Percentiles rank a stretch among this genome's conserved stretches.
Conservation (phyloP, 2,329 filamentous ascomycete species). For the Aspergillus sp. region DNA sequence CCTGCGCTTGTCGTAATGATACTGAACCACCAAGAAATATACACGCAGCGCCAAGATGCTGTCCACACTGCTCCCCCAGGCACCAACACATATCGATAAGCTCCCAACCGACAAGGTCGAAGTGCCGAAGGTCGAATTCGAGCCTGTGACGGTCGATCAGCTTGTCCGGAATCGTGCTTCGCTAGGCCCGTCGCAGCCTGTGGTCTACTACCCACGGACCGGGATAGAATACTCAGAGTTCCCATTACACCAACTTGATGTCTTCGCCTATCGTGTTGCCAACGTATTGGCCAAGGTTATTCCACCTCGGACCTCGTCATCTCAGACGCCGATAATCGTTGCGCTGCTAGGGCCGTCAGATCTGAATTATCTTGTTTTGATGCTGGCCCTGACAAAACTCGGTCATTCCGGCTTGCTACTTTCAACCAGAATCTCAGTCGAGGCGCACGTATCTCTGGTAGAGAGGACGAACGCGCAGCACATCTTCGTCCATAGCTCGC, state of each 20-base stretch:
- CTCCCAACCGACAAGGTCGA: constrained; percentile 6
- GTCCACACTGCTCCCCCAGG: constrained; percentile 14
- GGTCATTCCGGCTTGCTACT: constrained; percentile 61
- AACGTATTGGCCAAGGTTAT: constrained; percentile 30
- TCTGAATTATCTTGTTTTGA: constrained; percentile 59
- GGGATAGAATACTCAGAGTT: constrained; percentile 54
- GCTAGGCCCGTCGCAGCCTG: constrained; percentile 38
- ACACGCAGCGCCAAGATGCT: constrained; percentile 15
- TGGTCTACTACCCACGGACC: constrained; percentile 51
- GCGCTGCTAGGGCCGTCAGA: constrained; percentile 59
- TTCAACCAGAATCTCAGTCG: constrained; percentile 57
- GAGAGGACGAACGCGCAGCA: constrained; percentile 47
- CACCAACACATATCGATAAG: constrained; percentile 13
- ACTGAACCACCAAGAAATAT: not conserved
- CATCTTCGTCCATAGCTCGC: constrained; percentile 36
- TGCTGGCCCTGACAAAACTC: constrained; percentile 59
- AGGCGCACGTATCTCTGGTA: constrained; percentile 56
- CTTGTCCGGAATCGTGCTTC: constrained; percentile 45
- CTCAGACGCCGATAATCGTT: constrained; percentile 44
- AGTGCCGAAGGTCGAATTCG: constrained; percentile 4
- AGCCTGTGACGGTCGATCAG: constrained; percentile 43
- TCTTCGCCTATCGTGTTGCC: constrained; percentile 37
- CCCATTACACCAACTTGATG: constrained; percentile 51
- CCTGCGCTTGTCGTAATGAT: not conserved
- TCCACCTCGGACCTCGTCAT: constrained; percentile 31